phyloP scores from a whole-genome alignment of 345 rosid genomes.

The Corchorus olitorius region DNA sequence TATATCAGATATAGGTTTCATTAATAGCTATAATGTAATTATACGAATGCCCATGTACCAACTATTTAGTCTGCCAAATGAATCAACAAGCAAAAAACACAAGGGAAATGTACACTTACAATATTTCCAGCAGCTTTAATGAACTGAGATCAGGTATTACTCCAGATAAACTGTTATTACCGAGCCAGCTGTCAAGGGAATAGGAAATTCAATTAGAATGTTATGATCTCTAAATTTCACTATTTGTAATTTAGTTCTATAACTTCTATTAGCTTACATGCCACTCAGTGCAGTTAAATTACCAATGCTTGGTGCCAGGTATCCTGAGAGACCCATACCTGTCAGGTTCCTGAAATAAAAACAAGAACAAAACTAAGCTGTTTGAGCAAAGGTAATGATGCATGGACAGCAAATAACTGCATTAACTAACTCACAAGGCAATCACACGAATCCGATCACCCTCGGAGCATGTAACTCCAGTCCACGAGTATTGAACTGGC shows the following conservation, averaged over 20 bases:
- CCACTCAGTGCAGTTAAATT: slow-evolving; percentile 70
- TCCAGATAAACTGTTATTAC: slow-evolving; percentile 74
- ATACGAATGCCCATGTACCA: background rate
- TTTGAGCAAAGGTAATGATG: slow-evolving; percentile 13
- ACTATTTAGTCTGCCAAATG: slow-evolving; percentile 2
- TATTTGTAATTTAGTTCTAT: slow-evolving; percentile 14
- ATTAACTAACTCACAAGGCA: slow-evolving; percentile 59
- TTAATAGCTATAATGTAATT: slow-evolving; percentile 8
- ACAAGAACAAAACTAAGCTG: slow-evolving; percentile 13
- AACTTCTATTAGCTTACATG: slow-evolving; percentile 58
- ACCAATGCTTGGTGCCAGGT: slow-evolving; percentile 55
- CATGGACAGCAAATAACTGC: background rate
- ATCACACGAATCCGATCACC: slow-evolving; percentile 69
- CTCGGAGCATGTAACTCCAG: slow-evolving; percentile 71
- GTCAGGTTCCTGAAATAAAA: slow-evolving; percentile 67
- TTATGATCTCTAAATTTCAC: background rate
- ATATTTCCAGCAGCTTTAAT: slow-evolving; percentile 49
- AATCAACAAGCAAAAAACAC: slow-evolving; percentile 8
- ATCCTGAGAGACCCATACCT: slow-evolving; percentile 68
- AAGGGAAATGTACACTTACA: slow-evolving; percentile 48
- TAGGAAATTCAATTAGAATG: slow-evolving; percentile 21
- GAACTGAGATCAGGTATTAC: slow-evolving; percentile 69
- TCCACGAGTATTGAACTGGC: slow-evolving; percentile 71
- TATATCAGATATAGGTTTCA: slow-evolving; percentile 16
- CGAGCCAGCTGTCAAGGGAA: slow-evolving; percentile 62